Conservation (phyloP, 768 basidiomycete genomes). For the Lentinula aciculospora region DNA sequence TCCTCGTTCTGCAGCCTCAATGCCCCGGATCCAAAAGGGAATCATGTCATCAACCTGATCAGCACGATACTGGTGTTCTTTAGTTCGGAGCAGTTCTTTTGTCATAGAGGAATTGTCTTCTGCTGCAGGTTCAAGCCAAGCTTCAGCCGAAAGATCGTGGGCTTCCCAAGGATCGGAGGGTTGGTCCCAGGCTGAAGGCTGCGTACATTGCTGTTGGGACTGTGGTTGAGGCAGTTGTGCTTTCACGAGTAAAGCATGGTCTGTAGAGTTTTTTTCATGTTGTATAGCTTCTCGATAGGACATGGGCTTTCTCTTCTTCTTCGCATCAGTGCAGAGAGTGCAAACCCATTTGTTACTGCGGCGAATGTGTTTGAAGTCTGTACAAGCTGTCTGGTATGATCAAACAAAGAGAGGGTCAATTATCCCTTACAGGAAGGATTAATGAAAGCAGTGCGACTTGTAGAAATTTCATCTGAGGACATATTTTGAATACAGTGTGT, state of each 20-base stretch:
- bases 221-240: neutral
- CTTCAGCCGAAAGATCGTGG: neutral
- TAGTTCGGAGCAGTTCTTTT: constrained; percentile 1
- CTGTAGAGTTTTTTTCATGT: constrained; percentile 19
- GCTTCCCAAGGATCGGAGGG: neutral
- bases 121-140: constrained; percentile 4
- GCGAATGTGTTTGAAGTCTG: neutral
- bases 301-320: constrained; percentile 8
- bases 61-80: constrained; percentile 18
- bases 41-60: constrained; percentile 45
- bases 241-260: constrained; percentile 8
- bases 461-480: neutral
- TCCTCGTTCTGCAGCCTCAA: constrained; percentile 42
- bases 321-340: neutral
- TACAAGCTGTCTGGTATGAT: neutral
- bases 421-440: neutral
- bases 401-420: neutral
- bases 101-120: constrained; percentile 16
- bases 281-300: constrained; percentile 16
- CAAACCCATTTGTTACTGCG: neutral
- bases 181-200: neutral
- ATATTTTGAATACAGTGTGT: no score
- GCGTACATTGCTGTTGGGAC: neutral
- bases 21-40: constrained; percentile 47
- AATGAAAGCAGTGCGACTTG: neutral